Conservation (phyloP, 208 protist genomes). For the Acanthamoeba royreba region DNA sequence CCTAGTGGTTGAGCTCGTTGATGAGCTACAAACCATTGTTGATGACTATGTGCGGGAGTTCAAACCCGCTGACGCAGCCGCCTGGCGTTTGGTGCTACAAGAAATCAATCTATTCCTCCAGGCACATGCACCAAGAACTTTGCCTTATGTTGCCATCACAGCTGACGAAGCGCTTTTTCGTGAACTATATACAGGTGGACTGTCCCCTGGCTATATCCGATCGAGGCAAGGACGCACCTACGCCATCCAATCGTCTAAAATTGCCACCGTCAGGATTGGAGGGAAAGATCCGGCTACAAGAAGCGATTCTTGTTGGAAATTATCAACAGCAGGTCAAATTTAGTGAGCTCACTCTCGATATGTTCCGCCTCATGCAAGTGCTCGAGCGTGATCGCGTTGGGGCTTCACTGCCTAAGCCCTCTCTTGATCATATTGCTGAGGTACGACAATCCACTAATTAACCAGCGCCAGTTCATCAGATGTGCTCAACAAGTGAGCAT, state of each 20-base stretch:
- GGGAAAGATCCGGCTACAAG: conserved; percentile 35
- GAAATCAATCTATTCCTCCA: conserved; percentile 67
- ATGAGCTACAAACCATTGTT: conserved; percentile 53
- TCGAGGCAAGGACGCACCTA: neutral
- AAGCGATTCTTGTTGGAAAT: conserved; percentile 63
- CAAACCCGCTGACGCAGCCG: conserved; percentile 57
- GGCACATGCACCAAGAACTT: neutral
- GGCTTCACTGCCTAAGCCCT: neutral
- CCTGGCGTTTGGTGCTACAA: conserved; percentile 63
- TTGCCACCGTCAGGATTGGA: neutral
- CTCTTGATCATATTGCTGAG: neutral
- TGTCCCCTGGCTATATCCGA: neutral
- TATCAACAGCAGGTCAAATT: conserved; percentile 64
- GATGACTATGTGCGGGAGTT: conserved; percentile 51
- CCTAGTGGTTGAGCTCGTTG: conserved; percentile 52
- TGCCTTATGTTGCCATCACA: neutral
- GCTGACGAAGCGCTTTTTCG: neutral
- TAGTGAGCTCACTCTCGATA: conserved; percentile 64
- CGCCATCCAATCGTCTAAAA: neutral
- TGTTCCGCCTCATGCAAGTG: conserved; percentile 52
- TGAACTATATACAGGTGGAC: neutral
- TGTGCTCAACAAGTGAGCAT: neutral
- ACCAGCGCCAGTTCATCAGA: neutral
- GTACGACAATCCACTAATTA: neutral
- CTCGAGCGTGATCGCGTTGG: conserved; percentile 43